These are phyloP conservation scores for Fusarium proliferatum DNA, from an alignment of 2,329 filamentous ascomycete genomes.

Conservation along the genomic window DNA sequence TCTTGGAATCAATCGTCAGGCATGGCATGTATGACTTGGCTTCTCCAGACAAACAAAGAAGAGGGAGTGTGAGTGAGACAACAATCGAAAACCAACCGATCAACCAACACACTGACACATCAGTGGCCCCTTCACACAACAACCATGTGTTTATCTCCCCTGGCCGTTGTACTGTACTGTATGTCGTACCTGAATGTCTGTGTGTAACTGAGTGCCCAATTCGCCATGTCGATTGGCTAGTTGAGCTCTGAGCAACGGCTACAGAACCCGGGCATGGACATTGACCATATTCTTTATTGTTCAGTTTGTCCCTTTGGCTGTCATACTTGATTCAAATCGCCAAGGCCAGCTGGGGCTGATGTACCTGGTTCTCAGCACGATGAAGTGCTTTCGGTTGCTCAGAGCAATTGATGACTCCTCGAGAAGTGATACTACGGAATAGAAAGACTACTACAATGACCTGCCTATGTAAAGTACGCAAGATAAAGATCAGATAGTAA, in stretches of 20 bases:
- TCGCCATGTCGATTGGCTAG: conserved; percentile 5
- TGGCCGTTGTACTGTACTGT: background rate
- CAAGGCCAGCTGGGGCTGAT: background rate
- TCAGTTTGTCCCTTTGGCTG: background rate
- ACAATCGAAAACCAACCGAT: background rate
- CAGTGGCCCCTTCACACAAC: background rate
- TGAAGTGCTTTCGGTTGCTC: background rate
- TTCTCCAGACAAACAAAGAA: conserved; percentile 4
- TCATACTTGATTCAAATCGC: background rate
- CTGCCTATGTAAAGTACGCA: background rate
- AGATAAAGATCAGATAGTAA: conserved; percentile 1
- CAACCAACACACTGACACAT: conserved; percentile 7
- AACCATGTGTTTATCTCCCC: conserved; percentile 18
- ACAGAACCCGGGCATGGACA: background rate
- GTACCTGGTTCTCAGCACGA: background rate
- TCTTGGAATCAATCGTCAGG: background rate
- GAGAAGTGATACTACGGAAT: background rate
- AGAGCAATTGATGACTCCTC: background rate
- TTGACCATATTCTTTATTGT: background rate
- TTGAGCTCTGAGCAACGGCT: conserved; percentile 10
- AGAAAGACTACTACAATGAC: background rate
- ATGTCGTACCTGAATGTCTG: conserved; percentile 17
- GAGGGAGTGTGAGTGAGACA: conserved; percentile 23
- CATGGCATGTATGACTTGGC: conserved; percentile 10
- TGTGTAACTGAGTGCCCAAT: conserved; percentile 7